phyloP scores from a whole-genome alignment of 768 basidiomycete species.

The Lactarius evosmus region DNA sequence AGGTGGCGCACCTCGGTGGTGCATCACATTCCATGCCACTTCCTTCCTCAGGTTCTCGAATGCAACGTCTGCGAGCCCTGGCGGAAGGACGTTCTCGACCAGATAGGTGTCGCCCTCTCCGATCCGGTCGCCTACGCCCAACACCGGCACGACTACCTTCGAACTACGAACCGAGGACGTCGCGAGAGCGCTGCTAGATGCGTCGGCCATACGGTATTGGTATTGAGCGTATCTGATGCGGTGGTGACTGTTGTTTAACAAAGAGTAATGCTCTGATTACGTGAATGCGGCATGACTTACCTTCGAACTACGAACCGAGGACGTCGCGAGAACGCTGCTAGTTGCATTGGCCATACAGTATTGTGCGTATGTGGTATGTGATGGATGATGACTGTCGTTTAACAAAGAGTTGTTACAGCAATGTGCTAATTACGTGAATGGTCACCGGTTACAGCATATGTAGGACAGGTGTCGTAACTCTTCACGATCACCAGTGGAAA shows the following conservation, averaged over 20 bases:
- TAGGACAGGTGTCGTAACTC: too few species aligned
- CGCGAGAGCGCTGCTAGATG: not conserved
- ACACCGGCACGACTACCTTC: constrained; percentile 10
- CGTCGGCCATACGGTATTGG: not conserved
- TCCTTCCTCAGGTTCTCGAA: constrained; percentile 60
- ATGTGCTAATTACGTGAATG: too few species aligned
- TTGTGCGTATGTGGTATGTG: not conserved
- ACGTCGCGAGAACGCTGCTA: not conserved
- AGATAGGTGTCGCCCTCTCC: constrained; percentile 70
- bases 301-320: constrained; percentile 5
- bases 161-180: not conserved
- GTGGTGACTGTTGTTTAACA: not conserved
- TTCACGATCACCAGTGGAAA: too few species aligned
- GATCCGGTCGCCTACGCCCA: constrained; percentile 38
- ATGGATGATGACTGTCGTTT: not conserved
- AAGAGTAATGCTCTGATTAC: not conserved
- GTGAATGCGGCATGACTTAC: constrained; percentile 1
- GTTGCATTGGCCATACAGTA: not conserved
- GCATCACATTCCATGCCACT: constrained; percentile 71
- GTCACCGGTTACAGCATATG: too few species aligned
- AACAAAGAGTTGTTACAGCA: not conserved
- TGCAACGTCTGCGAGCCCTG: constrained; percentile 50
- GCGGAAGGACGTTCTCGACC: constrained; percentile 54
- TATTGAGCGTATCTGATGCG: too few species aligned
- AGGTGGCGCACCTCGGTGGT: constrained; percentile 57